These are phyloP conservation scores for Aegilops speltoides DNA, from an alignment of 176 grass and related monocot genomes.

Conservation along the genomic window DNA sequence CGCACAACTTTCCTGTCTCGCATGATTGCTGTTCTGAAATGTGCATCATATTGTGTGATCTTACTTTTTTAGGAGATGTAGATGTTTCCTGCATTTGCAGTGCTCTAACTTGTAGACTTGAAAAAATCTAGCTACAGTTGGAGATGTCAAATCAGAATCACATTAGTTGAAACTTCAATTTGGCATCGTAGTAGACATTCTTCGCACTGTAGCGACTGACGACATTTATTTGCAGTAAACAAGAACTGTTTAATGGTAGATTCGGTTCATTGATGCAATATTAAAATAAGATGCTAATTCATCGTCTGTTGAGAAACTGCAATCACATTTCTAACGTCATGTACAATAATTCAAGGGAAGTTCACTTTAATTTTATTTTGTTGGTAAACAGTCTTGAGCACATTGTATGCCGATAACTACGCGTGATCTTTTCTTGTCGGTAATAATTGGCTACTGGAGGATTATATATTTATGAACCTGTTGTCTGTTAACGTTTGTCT, in stretches of 20 bases:
- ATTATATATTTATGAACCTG: slow-evolving; percentile 16
- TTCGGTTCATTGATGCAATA: slow-evolving; percentile 4
- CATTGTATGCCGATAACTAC: slow-evolving; percentile 27
- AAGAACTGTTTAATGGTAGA: slow-evolving; percentile 13
- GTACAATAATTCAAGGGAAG: slow-evolving; percentile 7
- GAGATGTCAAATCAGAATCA: slow-evolving; percentile 6
- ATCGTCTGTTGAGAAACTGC: slow-evolving; percentile 11
- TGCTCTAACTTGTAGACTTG: slow-evolving; percentile 7
- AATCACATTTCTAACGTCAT: not conserved
- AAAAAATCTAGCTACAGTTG: slow-evolving; percentile 11
- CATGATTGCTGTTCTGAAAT: slow-evolving; percentile 43
- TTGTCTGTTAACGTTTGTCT: slow-evolving; percentile 7
- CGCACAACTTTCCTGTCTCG: slow-evolving; percentile 21
- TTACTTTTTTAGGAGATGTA: slow-evolving; percentile 20
- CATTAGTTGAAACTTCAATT: slow-evolving; percentile 25
- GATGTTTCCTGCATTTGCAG: slow-evolving; percentile 32
- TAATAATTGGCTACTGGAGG: slow-evolving; percentile 16
- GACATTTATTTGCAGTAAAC: not conserved
- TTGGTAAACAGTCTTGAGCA: slow-evolving; percentile 22
- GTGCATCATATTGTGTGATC: slow-evolving; percentile 1
- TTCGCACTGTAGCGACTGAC: not conserved
- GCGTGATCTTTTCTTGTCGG: slow-evolving; percentile 17
- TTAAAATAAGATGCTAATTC: not conserved
- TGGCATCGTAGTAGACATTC: not conserved
- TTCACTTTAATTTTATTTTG: not conserved